Conservation (phyloP, 2,329 filamentous ascomycete species). For the Phaeosphaeria sp. region DNA sequence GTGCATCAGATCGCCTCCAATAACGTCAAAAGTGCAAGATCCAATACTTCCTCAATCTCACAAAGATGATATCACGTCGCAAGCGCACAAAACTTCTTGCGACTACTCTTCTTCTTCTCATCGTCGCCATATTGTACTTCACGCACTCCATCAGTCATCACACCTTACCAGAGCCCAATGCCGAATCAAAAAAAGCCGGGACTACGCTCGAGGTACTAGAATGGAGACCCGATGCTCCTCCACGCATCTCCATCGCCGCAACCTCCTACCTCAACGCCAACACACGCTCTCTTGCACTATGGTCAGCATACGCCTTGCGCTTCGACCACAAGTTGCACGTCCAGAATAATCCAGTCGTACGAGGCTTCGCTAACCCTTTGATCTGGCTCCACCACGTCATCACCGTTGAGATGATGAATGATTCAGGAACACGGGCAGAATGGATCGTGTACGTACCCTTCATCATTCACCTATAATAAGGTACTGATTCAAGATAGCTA, state of each 20-base stretch:
- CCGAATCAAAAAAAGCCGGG: no score
- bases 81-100: not conserved
- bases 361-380: conserved; percentile 47
- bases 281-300: conserved; percentile 30
- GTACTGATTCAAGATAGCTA: not conserved
- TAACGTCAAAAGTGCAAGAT: no score
- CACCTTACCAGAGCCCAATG: not conserved
- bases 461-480: not conserved
- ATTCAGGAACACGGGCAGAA: conserved; percentile 20
- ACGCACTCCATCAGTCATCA: not conserved
- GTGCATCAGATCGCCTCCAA: no score
- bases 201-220: not conserved
- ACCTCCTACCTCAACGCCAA: not conserved
- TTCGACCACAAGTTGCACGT: conserved; percentile 45
- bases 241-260: not conserved
- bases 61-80: no score
- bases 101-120: not conserved
- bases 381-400: conserved; percentile 34
- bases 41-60: no score
- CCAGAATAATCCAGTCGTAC: conserved; percentile 39
- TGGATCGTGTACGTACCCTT: conserved; percentile 35
- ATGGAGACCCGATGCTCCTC: not conserved
- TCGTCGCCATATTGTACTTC: not conserved
- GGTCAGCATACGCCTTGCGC: conserved; percentile 32
- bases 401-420: conserved; percentile 34